phyloP scores from a whole-genome alignment of 2,329 filamentous ascomycete genomes.

The Chrysosporium queenslandicum region DNA sequence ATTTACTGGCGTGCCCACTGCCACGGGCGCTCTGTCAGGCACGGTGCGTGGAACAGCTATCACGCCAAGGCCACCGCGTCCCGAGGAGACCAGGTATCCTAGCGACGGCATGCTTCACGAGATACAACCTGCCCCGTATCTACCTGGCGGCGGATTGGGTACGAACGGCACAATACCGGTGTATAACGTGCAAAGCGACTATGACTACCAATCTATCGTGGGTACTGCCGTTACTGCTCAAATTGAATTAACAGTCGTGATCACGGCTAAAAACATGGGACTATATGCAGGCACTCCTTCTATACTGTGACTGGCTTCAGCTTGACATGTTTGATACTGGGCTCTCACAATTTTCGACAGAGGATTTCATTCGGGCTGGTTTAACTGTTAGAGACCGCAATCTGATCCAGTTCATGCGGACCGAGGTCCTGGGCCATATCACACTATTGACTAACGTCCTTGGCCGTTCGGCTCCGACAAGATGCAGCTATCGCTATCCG shows the following conservation, averaged over 20 bases:
- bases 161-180: constrained; percentile 68
- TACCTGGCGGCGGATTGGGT: constrained; percentile 61
- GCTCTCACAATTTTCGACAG: constrained; percentile 55
- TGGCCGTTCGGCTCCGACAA: constrained; percentile 56
- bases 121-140: constrained; percentile 61
- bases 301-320: constrained; percentile 80
- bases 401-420: constrained; percentile 64
- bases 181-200: constrained; percentile 69
- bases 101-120: constrained; percentile 58
- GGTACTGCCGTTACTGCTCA: not conserved
- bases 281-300: constrained; percentile 46
- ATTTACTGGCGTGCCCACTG: constrained; percentile 56
- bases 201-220: constrained; percentile 66
- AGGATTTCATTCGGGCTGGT: constrained; percentile 60
- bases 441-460: constrained; percentile 70
- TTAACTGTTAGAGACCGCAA: constrained; percentile 59
- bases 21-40: constrained; percentile 56
- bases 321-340: constrained; percentile 73
- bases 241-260: not conserved
- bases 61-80: constrained; percentile 46
- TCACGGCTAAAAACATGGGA: not conserved
- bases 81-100: constrained; percentile 59
- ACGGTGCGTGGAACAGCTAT: constrained; percentile 49
- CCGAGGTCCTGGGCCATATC: constrained; percentile 68
- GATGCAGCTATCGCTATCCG: constrained; percentile 77